Conservation (phyloP, 306 rosid species). For the Carpinus viminea region DNA sequence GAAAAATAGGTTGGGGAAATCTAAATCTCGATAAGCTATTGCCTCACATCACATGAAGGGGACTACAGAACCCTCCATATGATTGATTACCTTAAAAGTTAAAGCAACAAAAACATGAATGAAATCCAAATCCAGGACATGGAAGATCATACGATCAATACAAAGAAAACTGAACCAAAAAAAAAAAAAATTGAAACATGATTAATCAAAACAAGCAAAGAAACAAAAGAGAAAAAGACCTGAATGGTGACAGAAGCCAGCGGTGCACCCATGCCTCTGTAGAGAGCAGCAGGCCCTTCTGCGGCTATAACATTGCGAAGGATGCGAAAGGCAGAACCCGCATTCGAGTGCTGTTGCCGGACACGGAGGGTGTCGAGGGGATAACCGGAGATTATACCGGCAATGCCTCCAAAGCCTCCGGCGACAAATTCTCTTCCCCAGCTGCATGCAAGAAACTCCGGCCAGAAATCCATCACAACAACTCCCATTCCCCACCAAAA, state of each 20-base stretch:
- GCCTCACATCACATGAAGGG: conserved; percentile 7
- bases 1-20: neutral
- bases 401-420: conserved; percentile 86
- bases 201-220: neutral
- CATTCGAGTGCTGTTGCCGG: conserved; percentile 48
- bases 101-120: conserved; percentile 2
- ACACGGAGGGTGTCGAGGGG: conserved; percentile 81
- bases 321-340: conserved; percentile 59
- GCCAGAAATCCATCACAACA: conserved; percentile 74
- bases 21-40: conserved; percentile 13
- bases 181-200: neutral
- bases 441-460: conserved; percentile 70
- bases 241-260: conserved; percentile 84
- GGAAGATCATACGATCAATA: neutral
- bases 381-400: conserved; percentile 78
- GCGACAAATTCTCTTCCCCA: conserved; percentile 92
- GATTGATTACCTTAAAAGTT: conserved; percentile 21
- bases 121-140: neutral
- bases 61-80: conserved; percentile 11
- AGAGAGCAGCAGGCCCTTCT: conserved; percentile 71
- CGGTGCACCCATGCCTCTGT: conserved; percentile 88
- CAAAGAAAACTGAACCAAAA: neutral
- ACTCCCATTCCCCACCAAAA: neutral
- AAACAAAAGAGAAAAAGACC: conserved; percentile 37
- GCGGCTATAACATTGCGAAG: conserved; percentile 48